Conservation (phyloP, 2,329 filamentous ascomycete species). For the Dactylellina leptospora region DNA sequence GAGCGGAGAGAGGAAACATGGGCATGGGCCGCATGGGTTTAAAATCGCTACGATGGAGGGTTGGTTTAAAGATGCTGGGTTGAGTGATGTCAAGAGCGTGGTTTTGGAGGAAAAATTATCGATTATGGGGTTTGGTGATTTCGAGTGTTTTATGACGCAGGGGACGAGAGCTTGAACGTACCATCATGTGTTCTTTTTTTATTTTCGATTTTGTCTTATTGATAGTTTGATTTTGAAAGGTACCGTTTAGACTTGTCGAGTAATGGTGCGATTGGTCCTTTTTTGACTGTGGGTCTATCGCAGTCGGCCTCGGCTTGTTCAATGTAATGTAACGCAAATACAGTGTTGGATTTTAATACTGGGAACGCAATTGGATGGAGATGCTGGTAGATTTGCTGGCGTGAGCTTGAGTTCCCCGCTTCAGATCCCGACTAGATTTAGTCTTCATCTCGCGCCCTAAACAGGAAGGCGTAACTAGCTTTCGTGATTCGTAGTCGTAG, state of each 20-base stretch:
- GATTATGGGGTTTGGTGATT: conserved; percentile 27
- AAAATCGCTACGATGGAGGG: conserved; percentile 28
- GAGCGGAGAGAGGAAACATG: conserved; percentile 13
- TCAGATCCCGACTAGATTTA: background rate
- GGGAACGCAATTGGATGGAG: background rate
- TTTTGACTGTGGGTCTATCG: too few species aligned
- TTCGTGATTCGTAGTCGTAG: too few species aligned
- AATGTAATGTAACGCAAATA: background rate
- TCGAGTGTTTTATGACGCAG: conserved; percentile 39
- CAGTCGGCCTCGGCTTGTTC: too few species aligned
- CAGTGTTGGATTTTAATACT: background rate
- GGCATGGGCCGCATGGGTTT: conserved; percentile 43
- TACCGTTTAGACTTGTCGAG: too few species aligned
- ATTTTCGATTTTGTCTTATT: background rate
- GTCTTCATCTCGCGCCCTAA: too few species aligned
- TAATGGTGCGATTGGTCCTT: too few species aligned
- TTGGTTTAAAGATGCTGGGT: conserved; percentile 31
- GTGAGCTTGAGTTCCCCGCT: background rate
- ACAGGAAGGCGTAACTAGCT: too few species aligned
- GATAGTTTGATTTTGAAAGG: too few species aligned
- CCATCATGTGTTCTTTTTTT: background rate
- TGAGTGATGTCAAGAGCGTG: conserved; percentile 36
- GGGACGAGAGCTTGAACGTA: conserved; percentile 18
- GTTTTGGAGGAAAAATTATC: conserved; percentile 27
- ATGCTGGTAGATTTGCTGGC: background rate